phyloP scores from a whole-genome alignment of 192 early-diverging fungal species.

The Gamsiella multidivaricata region DNA sequence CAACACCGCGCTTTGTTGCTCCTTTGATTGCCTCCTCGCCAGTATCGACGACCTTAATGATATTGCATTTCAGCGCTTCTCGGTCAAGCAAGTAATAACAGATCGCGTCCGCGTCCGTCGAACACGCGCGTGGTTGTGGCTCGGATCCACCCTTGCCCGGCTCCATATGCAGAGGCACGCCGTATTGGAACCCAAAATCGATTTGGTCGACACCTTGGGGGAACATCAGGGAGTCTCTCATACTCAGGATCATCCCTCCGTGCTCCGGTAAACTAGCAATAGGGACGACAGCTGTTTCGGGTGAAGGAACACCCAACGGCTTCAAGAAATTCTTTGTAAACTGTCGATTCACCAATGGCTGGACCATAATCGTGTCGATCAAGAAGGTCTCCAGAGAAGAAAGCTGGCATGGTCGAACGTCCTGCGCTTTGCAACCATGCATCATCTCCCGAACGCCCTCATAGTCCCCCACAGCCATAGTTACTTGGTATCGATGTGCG shows the following conservation, averaged over 20 bases:
- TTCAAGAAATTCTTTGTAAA: conserved; percentile 32
- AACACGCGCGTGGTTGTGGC: conserved; percentile 10
- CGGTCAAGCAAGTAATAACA: conserved; percentile 66
- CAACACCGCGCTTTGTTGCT: conserved; percentile 11
- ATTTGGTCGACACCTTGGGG: conserved; percentile 5
- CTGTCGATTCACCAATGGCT: conserved; percentile 60
- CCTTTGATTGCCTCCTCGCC: conserved; percentile 32
- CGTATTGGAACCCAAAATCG: conserved; percentile 29
- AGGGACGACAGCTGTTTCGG: conserved; percentile 65
- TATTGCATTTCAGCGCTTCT: conserved; percentile 66
- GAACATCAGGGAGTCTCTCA: conserved; percentile 61
- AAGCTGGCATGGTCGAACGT: not conserved
- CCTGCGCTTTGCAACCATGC: not conserved
- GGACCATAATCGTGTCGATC: conserved; percentile 67
- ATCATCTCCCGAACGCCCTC: conserved; percentile 29
- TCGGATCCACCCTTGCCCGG: not conserved
- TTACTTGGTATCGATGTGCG: conserved; percentile 61
- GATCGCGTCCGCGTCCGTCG: conserved; percentile 10
- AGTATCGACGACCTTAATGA: conserved; percentile 62
- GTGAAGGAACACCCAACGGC: conserved; percentile 43
- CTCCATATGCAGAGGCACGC: conserved; percentile 29
- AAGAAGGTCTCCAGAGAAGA: conserved; percentile 57
- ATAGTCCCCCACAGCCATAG: conserved; percentile 33
- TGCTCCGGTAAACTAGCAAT: conserved; percentile 75
- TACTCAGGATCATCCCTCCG: conserved; percentile 75